Base-by-base conservation (phyloP, 345 rosid species). In the Citrus cavaleriei region DNA sequence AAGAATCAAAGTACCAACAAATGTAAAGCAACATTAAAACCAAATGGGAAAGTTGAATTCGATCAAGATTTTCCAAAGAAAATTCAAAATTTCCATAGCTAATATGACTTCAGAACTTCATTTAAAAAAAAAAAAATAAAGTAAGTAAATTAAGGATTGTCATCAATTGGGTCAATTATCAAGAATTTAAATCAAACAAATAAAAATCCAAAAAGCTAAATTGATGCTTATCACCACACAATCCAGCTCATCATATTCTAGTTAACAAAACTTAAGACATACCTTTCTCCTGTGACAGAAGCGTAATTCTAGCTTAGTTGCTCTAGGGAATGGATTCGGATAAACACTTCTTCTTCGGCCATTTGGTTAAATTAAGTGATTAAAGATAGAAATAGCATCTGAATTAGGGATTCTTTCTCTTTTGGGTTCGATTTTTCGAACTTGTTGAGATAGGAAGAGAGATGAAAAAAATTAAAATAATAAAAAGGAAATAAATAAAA, bases 391-490 rank as follows among this genome's bases (percentile, higher is more conserved):
- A 24, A 13, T 1, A 21, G 42, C 46, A 7, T 25, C 59, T 6
- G 59, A 63, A 70, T 70, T 71, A 34, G 80, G 80, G 73, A 12
- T 75, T 25, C 55, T 35, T n/a, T 49, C 58, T 54, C 58, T 14
- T 12, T 75, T 46, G 35, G 30, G 25, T 65, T 42, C 46, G 46
- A 10, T 40, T 40, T 40, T 40, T 40, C 25, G 61, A 49, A 42
- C 73, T 2, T 38, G 60, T 21, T 61, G 37, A 38, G 32, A 62
- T 27, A 10, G 42, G 66, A 28, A 68, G 75, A 67, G 51, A 42
- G 61, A 14, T 51, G 19, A 54, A 54, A 54, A 54, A 54, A 54
- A 51, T 42, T 46, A 46, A 46, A 46, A 46, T 46, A 46, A 46
- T 18, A 6, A 4, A 54, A 5, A 16, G 22, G 7, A 54, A 54